Evolutionary conservation across 805 yeast genomes (phyloP).

Genomic region (Wickerhamiella kurtzmanii): DNA sequence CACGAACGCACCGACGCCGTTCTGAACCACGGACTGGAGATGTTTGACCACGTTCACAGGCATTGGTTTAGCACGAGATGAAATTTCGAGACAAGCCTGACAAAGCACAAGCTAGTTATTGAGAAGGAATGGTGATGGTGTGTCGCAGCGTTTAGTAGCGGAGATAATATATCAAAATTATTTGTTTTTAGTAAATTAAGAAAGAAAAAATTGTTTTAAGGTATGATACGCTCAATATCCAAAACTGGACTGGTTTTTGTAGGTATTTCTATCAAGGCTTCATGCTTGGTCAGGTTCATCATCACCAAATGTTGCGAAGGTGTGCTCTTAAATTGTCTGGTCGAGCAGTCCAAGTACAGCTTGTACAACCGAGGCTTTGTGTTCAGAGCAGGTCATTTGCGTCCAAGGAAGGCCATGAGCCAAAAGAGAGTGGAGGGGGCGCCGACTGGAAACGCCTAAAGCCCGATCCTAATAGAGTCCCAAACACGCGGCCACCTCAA

Average conservation of each 20-base stretch:
- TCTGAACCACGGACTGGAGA: conserved; percentile 15
- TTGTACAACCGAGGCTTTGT: neutral
- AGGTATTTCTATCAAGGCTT: too few relatives aligned
- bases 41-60: conserved; percentile 16
- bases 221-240: too few relatives aligned
- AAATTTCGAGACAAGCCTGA: neutral
- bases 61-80: conserved; percentile 7
- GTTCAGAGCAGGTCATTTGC: neutral
- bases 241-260: too few relatives aligned
- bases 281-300: neutral
- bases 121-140: too few relatives aligned
- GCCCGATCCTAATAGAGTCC: conserved; percentile 20
- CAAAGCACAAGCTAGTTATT: neutral
- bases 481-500: conserved; percentile 14
- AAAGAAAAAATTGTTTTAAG: too few relatives aligned
- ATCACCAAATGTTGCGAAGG: neutral
- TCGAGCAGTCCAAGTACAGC: too few relatives aligned
- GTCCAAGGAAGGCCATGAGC: neutral
- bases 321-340: neutral
- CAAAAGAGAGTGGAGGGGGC: too few relatives aligned
- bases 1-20: conserved; percentile 27
- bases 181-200: too few relatives aligned
- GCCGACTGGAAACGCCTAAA: conserved; percentile 11
- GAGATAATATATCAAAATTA: too few relatives aligned
- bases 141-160: too few relatives aligned